These are phyloP conservation scores for Candida glucosophila DNA, from an alignment of 1,139 yeast species.

Conservation along the genomic window DNA sequence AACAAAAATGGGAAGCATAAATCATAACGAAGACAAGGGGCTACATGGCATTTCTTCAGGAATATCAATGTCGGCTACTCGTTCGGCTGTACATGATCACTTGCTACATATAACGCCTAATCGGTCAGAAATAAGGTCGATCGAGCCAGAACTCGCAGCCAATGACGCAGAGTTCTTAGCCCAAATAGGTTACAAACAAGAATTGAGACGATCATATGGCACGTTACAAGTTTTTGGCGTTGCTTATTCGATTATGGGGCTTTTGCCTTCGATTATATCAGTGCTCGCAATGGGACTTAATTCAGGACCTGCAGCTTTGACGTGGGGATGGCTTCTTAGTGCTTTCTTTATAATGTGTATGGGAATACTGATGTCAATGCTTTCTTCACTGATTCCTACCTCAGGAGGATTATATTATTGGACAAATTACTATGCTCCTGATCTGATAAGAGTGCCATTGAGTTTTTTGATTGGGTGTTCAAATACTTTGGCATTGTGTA, in stretches of 20 bases:
- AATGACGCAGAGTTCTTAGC: slow-evolving; percentile 11
- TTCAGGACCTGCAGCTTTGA: slow-evolving; percentile 47
- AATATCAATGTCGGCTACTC: too few relatives aligned
- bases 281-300: slow-evolving; percentile 18
- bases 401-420: slow-evolving; percentile 57
- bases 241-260: slow-evolving; percentile 45
- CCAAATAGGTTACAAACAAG: slow-evolving; percentile 38
- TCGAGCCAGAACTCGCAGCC: slow-evolving; percentile 17
- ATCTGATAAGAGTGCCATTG: slow-evolving; percentile 12
- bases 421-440: slow-evolving; percentile 25
- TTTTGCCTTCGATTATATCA: slow-evolving; percentile 39
- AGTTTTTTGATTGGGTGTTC: slow-evolving; percentile 20
- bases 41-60: too few relatives aligned
- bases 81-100: too few relatives aligned
- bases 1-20: too few relatives aligned
- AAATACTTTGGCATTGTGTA: slow-evolving; percentile 18
- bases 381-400: slow-evolving; percentile 56
- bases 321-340: slow-evolving; percentile 61
- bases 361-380: slow-evolving; percentile 52
- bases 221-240: slow-evolving; percentile 42
- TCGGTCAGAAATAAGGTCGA: slow-evolving; percentile 18
- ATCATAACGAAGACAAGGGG: too few relatives aligned
- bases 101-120: slow-evolving; percentile 14
- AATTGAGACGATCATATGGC: slow-evolving; percentile 34
- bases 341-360: slow-evolving; percentile 43